Evolutionary conservation across 768 basidiomycete species (phyloP).

Genomic region (Neoboletus brunneissimus): DNA sequence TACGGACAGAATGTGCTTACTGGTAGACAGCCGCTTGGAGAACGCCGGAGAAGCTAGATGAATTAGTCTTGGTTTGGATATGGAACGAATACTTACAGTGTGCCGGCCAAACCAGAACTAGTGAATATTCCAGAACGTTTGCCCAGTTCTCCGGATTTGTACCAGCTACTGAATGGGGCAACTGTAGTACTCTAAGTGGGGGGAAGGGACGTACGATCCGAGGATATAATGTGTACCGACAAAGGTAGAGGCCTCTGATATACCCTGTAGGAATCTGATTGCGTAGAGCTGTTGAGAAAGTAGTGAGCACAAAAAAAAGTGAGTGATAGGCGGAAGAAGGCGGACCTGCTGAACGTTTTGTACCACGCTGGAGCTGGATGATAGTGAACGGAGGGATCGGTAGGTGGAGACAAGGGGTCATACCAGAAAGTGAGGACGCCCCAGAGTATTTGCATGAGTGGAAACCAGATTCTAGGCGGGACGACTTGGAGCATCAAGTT

Average conservation of each 20-base stretch:
- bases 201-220: conserved; percentile 51
- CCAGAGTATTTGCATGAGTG: conserved; percentile 63
- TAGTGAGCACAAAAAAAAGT: neutral
- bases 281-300: conserved; percentile 49
- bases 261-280: conserved; percentile 70
- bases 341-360: conserved; percentile 54
- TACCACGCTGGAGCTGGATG: conserved; percentile 52
- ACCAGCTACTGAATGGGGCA: conserved; percentile 48
- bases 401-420: neutral
- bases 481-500: conserved; percentile 66
- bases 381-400: neutral
- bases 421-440: conserved; percentile 64
- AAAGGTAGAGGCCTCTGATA: conserved; percentile 74
- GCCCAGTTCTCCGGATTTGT: conserved; percentile 65
- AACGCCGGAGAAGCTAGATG: conserved; percentile 57
- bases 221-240: conserved; percentile 72
- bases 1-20: conserved; percentile 30
- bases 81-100: conserved; percentile 41
- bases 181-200: neutral
- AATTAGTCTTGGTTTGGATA: neutral
- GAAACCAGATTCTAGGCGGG: conserved; percentile 64
- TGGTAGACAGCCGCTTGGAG: conserved; percentile 63
- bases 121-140: conserved; percentile 74
- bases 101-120: conserved; percentile 57
- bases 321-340: neutral